Evolutionary conservation across 805 yeast genomes (phyloP), one percentile per base, ranked within the genome.

Genomic region (Starmerella potacharoeniae): DNA sequence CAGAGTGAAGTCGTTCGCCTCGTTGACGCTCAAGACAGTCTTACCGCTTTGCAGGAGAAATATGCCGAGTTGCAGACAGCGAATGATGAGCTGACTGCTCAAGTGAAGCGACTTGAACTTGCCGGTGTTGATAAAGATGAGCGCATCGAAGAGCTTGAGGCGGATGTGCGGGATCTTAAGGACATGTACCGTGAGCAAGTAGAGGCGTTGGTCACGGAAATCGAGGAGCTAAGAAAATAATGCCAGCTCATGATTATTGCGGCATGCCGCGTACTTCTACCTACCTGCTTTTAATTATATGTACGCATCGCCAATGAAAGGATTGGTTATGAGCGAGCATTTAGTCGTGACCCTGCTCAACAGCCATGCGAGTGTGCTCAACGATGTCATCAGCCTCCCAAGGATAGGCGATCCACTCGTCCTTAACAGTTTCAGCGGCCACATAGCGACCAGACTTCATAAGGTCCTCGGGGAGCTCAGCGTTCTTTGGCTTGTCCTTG

Each of bases 301-400:
- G 22, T 22, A 22, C 22, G 22, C 22, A 22, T 22, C 22, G 22
- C 22, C 3, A 22, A 22, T 22, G 22, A 22, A 22, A 2, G 22
- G 22, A 22, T 22, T 22, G 3, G 22, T 22, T 22, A 22, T 22
- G 22, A 22, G 22, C 3, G 22, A 3, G 3, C 22, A 22, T 22
- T 22, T 22, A 79, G 62, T 74, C 74, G 67, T 83, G 79, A 36
- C 89, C 90, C 71, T 86, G 95, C 52, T 71, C 73, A 52, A 73
- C 71, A 33, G 95, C 91, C 39, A 66, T 65, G 60, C 73, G 73
- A 29, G 93, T 83, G 67, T 86, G 95, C 59, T 74, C 75, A 64
- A 85, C 95, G 62, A 86, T 87, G 69, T 86, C 93, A 31, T 69
- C 71, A 17, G 93, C 84, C 67, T 87, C 95, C 95, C 95, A 86